Evolutionary conservation across 345 rosid species (phyloP), one percentile per base, ranked within the genome.

Genomic region (Geranium brycei): DNA sequence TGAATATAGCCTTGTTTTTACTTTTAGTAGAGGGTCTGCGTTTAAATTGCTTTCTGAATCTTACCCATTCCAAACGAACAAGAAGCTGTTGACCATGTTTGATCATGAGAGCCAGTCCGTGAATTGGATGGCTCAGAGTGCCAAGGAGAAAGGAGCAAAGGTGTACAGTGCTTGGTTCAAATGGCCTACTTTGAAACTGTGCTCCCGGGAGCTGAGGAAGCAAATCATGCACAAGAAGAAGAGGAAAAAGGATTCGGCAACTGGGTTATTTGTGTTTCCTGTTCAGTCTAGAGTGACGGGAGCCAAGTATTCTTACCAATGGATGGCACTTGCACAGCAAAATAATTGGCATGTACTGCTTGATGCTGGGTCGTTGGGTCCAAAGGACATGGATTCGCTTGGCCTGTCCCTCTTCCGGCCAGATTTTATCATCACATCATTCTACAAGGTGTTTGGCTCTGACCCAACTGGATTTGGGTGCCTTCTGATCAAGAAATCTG

Each of bases 71-170:
- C 85, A 87, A 58, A 66, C 85, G 2, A 90, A 87, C 60, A 90
- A 79, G 73, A 80, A 80, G 68, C 67, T 90, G 66, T 64, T 90
- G 71, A 85, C 95, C 47, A 87, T 90, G 97, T 90, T 90, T 12
- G 97, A 90, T 74, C 95, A 90, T 10, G 97, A 90, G 83, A 87
- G 95, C 62, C 97, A 90, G 77, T 87, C 95, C 17, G 95, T 90
- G 59, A 87, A 83, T 70, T 83, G 88, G 95, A 90, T 90, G 91
- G 88, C 85, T 57, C 91, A 87, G 61, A 70, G 90, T 13, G 97
- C 97, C 4, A 87, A 78, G 67, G 95, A 85, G 75, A 85, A 85
- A 80, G 91, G 97, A 16, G 97, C 95, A 19, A 87, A 87, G 77
- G 83, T 80, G 8, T 76, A 81, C 53, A 90, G 82, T 64, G 91